A percentile compares a stretch with the other conserved stretches of the same genome.
phyloP scores from a whole-genome alignment of 2,329 filamentous ascomycete species.

The Aspergillus sp. region DNA sequence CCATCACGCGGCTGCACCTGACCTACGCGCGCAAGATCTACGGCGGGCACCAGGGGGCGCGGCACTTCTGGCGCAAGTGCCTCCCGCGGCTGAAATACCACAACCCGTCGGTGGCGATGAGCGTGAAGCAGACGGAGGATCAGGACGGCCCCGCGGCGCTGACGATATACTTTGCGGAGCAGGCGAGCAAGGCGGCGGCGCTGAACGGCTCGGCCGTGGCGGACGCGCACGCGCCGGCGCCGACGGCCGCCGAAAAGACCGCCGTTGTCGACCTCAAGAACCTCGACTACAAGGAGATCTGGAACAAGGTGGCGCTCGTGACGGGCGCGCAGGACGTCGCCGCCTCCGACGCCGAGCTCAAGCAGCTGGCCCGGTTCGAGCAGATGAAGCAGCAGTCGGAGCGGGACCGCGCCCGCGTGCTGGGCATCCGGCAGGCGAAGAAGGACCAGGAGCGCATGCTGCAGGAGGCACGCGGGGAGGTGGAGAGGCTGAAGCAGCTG shows the following conservation, averaged over 20 bases:
- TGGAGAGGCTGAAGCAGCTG: conserved; percentile 40
- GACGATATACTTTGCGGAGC: conserved; percentile 43
- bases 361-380: conserved; percentile 35
- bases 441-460: conserved; percentile 47
- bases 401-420: conserved; percentile 39
- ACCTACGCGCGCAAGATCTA: conserved; percentile 46
- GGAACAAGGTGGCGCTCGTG: conserved; percentile 40
- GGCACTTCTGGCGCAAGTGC: conserved; percentile 83
- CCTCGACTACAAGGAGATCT: conserved; percentile 42
- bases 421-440: conserved; percentile 41
- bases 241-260: conserved; percentile 30
- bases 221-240: conserved; percentile 35
- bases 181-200: conserved; percentile 27
- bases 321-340: conserved; percentile 41
- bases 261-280: conserved; percentile 40
- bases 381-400: conserved; percentile 35
- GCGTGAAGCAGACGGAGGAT: conserved; percentile 67
- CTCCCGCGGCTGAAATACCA: conserved; percentile 90
- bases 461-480: conserved; percentile 43
- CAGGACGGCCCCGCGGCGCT: conserved; percentile 43
- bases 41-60: conserved; percentile 46
- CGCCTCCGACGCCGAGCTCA: conserved; percentile 33
- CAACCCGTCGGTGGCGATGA: conserved; percentile 83
- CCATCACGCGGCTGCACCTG: conserved; percentile 44
- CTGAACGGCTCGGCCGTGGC: conserved; percentile 22